phyloP scores from a whole-genome alignment of 2,329 filamentous ascomycete genomes.

The Ophiostoma australiae region DNA sequence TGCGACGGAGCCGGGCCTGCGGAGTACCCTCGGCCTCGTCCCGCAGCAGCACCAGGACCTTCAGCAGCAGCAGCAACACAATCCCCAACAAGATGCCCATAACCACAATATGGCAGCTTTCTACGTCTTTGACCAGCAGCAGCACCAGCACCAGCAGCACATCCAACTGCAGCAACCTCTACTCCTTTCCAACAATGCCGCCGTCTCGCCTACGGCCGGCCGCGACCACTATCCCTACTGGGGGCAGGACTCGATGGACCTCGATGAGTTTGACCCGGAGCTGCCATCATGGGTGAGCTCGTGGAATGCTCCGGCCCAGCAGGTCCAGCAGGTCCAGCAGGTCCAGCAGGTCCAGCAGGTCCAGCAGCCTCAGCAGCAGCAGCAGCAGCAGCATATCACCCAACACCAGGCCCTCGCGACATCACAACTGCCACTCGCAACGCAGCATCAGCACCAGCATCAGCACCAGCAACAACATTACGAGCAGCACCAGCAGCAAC shows the following conservation, averaged over 20 bases:
- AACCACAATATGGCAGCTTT: neutral
- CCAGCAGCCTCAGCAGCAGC: conserved; percentile 5
- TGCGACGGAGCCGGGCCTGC: conserved; percentile 17
- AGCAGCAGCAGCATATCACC: conserved; percentile 16
- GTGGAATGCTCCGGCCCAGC: conserved; percentile 20
- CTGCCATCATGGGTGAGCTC: conserved; percentile 29
- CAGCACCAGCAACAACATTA: conserved; percentile 14
- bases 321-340: neutral
- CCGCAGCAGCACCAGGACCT: conserved; percentile 13
- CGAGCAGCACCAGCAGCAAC: conserved; percentile 14
- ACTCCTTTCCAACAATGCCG: conserved; percentile 13
- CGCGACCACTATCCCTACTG: conserved; percentile 23
- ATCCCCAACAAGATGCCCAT: neutral
- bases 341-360: conserved; percentile 15
- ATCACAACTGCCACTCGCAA: conserved; percentile 2
- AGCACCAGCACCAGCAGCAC: conserved; percentile 15
- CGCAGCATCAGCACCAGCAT: conserved; percentile 14
- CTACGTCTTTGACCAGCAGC: conserved; percentile 15
- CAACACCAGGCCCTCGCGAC: conserved; percentile 12
- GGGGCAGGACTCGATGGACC: conserved; percentile 31
- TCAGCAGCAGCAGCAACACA: conserved; percentile 12
- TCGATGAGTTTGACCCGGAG: conserved; percentile 31
- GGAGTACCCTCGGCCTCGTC: conserved; percentile 19
- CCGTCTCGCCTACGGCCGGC: neutral
- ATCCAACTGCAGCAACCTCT: conserved; percentile 12